A percentile compares a stretch with the other conserved stretches of the same genome.
phyloP scores from a whole-genome alignment of 2,329 filamentous ascomycete species.

The Fusarium ramigenum region DNA sequence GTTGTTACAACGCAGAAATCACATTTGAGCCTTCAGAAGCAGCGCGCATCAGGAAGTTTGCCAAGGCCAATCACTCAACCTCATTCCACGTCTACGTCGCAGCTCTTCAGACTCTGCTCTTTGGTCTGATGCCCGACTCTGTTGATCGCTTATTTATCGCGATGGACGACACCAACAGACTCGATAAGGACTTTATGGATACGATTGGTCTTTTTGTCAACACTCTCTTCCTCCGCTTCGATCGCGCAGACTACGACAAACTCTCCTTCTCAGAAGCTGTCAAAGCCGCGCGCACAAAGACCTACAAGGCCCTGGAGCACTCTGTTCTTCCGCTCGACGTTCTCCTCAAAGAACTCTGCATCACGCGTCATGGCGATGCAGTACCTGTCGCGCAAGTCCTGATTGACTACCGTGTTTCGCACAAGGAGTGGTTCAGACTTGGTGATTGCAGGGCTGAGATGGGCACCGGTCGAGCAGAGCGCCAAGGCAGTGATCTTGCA shows the following conservation, averaged over 20 bases:
- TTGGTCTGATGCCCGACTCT: not conserved
- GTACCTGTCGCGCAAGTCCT: not conserved
- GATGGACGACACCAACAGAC: constrained; percentile 2
- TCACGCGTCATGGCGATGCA: not conserved
- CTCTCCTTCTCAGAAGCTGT: not conserved
- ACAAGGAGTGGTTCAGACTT: constrained; percentile 7
- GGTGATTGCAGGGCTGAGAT: not conserved
- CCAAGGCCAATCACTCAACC: not conserved
- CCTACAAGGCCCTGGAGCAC: not conserved
- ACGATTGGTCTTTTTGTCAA: constrained; percentile 17
- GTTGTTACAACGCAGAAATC: not conserved
- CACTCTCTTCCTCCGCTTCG: not conserved
- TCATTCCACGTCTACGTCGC: constrained; percentile 9
- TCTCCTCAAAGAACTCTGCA: not conserved
- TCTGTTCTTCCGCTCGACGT: not conserved
- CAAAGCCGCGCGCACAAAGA: not conserved
- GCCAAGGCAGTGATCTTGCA: not conserved
- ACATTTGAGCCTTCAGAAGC: not conserved
- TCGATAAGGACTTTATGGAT: not conserved
- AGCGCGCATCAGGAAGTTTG: not conserved
- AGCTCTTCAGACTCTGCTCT: not conserved
- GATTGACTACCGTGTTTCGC: constrained; percentile 3
- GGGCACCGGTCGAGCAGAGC: not conserved
- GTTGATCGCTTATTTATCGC: constrained; percentile 2
- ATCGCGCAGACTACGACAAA: not conserved